phyloP scores from a whole-genome alignment of 2,329 filamentous ascomycete species.

The Stagonosporopsis vannaccii region DNA sequence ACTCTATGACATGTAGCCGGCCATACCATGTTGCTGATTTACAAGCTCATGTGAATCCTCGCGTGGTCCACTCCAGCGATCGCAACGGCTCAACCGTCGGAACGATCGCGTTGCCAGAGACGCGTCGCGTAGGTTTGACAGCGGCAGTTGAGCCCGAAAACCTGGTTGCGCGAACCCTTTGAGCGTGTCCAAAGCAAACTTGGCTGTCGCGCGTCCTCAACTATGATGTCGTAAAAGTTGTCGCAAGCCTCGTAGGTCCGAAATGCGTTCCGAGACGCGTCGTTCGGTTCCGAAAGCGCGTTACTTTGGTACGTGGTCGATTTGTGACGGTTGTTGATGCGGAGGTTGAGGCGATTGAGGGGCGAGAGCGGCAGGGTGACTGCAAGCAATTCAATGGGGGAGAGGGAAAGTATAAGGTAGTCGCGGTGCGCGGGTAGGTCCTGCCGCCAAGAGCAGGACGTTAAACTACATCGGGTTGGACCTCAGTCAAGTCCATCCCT shows the following conservation, averaged over 20 bases:
- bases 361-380: slow-evolving; percentile 38
- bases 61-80: slow-evolving; percentile 21
- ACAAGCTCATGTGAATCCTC: slow-evolving; percentile 43
- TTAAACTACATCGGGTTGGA: slow-evolving; percentile 37
- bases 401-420: slow-evolving; percentile 37
- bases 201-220: slow-evolving; percentile 31
- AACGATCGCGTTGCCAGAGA: slow-evolving; percentile 32
- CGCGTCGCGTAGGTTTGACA: slow-evolving; percentile 19
- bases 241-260: slow-evolving; percentile 40
- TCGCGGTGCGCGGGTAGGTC: slow-evolving; percentile 7
- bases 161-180: slow-evolving; percentile 20
- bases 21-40: slow-evolving; percentile 43
- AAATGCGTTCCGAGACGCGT: slow-evolving; percentile 49
- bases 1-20: neutral
- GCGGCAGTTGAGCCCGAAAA: neutral
- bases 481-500: slow-evolving; percentile 35
- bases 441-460: slow-evolving; percentile 30
- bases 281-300: slow-evolving; percentile 53
- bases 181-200: slow-evolving; percentile 14
- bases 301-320: slow-evolving; percentile 40
- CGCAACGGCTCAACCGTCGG: slow-evolving; percentile 41
- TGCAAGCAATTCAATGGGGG: slow-evolving; percentile 47
- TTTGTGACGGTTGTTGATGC: slow-evolving; percentile 38
- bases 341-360: slow-evolving; percentile 39
- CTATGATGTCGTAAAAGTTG: slow-evolving; percentile 38